These are phyloP conservation scores for Candida sphagnicola DNA, from an alignment of 805 yeast genomes.

Conservation along the genomic window DNA sequence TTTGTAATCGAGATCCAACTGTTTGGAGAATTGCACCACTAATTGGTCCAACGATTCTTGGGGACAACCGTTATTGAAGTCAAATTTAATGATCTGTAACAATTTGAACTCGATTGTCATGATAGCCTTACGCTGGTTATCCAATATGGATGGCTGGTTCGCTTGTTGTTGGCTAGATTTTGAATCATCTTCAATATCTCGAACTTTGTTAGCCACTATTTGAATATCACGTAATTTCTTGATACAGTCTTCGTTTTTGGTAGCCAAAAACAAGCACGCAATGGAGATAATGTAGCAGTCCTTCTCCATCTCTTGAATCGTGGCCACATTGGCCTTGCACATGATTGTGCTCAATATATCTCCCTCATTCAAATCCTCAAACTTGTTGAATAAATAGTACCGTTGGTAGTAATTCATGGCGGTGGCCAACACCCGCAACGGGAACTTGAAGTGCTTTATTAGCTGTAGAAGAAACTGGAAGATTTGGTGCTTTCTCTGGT, in stretches of 20 bases:
- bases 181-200: constrained; percentile 28
- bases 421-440: constrained; percentile 64
- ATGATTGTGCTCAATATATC: constrained; percentile 3
- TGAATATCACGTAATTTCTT: constrained; percentile 68
- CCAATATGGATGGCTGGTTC: background rate
- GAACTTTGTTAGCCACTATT: constrained; percentile 40
- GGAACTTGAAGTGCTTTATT: constrained; percentile 55
- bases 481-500: constrained; percentile 50
- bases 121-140: constrained; percentile 48
- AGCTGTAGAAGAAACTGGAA: constrained; percentile 53
- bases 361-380: constrained; percentile 38
- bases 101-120: constrained; percentile 65
- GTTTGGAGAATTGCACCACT: constrained; percentile 58
- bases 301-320: constrained; percentile 25
- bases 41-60: constrained; percentile 49
- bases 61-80: constrained; percentile 60
- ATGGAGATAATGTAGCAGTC: constrained; percentile 62
- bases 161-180: constrained; percentile 4
- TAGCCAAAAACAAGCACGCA: constrained; percentile 65
- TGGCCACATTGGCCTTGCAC: constrained; percentile 8
- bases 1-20: constrained; percentile 41
- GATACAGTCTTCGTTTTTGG: constrained; percentile 80
- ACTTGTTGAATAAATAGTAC: constrained; percentile 60
- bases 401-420: constrained; percentile 73
- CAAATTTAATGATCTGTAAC: constrained; percentile 75